Evolutionary conservation across 140 eudicot species (phyloP).

Genomic region (Anethum foeniculum): DNA sequence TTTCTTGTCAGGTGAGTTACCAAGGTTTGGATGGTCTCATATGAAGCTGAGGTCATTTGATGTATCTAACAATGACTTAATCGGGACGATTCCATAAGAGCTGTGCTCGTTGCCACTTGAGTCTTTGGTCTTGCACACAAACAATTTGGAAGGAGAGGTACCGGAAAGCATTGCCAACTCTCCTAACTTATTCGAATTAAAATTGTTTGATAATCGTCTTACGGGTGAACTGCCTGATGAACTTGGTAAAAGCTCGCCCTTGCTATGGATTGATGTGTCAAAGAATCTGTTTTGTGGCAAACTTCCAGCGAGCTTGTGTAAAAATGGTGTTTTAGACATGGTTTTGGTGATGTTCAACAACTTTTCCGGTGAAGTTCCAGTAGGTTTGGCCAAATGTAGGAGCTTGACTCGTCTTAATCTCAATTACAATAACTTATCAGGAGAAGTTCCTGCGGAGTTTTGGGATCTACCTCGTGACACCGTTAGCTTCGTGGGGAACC

Average conservation of each 20-base stretch:
- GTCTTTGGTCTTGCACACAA: conserved; percentile 60
- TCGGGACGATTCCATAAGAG: conserved; percentile 57
- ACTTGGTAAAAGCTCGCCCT: conserved; percentile 62
- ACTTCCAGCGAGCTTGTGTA: conserved; percentile 52
- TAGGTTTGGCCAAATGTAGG: conserved; percentile 41
- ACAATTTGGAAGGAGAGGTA: conserved; percentile 43
- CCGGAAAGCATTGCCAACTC: conserved; percentile 57
- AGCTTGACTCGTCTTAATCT: conserved; percentile 64
- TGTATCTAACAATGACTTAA: conserved; percentile 62
- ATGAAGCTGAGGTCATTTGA: conserved; percentile 57
- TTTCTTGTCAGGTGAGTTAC: background rate
- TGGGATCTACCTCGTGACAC: conserved; percentile 68
- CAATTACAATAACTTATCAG: conserved; percentile 48
- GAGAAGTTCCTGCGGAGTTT: conserved; percentile 59
- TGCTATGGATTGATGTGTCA: conserved; percentile 65
- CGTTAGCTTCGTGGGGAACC: conserved; percentile 41
- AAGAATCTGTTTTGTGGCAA: conserved; percentile 47
- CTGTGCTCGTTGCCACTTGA: conserved; percentile 65
- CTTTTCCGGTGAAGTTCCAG: conserved; percentile 59
- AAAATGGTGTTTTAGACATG: conserved; percentile 45
- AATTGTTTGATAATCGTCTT: conserved; percentile 50
- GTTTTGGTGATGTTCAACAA: conserved; percentile 54
- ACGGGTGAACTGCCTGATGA: conserved; percentile 45
- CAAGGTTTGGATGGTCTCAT: conserved; percentile 5
- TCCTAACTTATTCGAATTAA: conserved; percentile 55